phyloP scores from a whole-genome alignment of 495 filamentous ascomycete species.

The Alectoria sarmentosa region DNA sequence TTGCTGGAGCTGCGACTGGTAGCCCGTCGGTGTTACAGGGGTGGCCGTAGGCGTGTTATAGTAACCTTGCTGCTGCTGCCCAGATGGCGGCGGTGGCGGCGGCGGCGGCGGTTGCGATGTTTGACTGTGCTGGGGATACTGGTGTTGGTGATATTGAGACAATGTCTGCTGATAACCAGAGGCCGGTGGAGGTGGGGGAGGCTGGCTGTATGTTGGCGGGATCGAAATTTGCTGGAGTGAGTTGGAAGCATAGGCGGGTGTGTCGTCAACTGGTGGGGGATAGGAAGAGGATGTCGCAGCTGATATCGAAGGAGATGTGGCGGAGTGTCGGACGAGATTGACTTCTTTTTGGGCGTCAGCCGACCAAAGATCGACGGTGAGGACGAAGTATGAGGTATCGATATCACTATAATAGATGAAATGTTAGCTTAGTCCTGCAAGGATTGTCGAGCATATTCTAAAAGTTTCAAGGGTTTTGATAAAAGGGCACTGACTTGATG shows the following conservation, averaged over 20 bases:
- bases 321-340: slow-evolving; percentile 85
- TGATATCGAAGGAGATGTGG: slow-evolving; percentile 82
- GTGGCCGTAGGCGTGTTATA: slow-evolving; percentile 11
- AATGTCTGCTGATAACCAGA: slow-evolving; percentile 18
- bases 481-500: slow-evolving; percentile 59
- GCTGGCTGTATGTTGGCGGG: slow-evolving; percentile 6
- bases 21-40: slow-evolving; percentile 22
- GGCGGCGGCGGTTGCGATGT: slow-evolving; percentile 28
- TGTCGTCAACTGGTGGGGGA: slow-evolving; percentile 39
- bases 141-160: slow-evolving; percentile 26
- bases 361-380: slow-evolving; percentile 90
- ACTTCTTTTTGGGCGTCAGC: slow-evolving; percentile 79
- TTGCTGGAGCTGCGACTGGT: slow-evolving; percentile 36
- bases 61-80: slow-evolving; percentile 13
- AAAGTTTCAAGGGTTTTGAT: not conserved
- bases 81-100: slow-evolving; percentile 16
- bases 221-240: slow-evolving; percentile 16
- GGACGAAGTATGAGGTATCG: slow-evolving; percentile 83
- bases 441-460: not conserved
- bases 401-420: slow-evolving; percentile 47
- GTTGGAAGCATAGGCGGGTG: slow-evolving; percentile 5
- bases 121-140: slow-evolving; percentile 33
- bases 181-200: slow-evolving; percentile 27
- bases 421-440: slow-evolving; percentile 6
- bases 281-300: slow-evolving; percentile 74